Conservation (phyloP, 306 rosid species). For the Hippophae gyantsensis region DNA sequence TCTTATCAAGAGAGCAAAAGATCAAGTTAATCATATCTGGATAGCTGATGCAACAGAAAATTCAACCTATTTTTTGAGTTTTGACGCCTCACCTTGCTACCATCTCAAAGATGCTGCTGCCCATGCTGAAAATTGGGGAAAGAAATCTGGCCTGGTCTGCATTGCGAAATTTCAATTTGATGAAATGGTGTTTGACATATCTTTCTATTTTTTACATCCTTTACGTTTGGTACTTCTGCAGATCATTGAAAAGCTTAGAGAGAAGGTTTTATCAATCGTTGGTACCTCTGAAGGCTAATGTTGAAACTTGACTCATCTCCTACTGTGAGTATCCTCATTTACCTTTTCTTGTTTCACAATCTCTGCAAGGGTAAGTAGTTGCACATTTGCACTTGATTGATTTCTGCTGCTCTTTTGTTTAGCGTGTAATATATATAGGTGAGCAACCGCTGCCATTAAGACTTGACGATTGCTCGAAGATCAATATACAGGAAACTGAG, state of each 20-base stretch:
- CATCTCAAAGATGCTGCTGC: conserved; percentile 59
- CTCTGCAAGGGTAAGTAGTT: background rate
- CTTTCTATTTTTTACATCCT: conserved; percentile 8
- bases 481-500: too few relatives aligned
- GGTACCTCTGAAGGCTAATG: conserved; percentile 24
- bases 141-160: conserved; percentile 41
- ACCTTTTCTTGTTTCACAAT: background rate
- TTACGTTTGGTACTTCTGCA: conserved; percentile 23
- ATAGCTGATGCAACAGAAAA: conserved; percentile 73
- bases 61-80: conserved; percentile 53
- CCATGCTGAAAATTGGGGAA: conserved; percentile 57
- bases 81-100: conserved; percentile 45
- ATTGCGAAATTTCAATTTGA: conserved; percentile 13
- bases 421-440: too few relatives aligned
- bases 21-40: conserved; percentile 56
- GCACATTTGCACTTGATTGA: too few relatives aligned
- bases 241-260: conserved; percentile 37
- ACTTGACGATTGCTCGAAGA: too few relatives aligned
- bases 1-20: conserved; percentile 62
- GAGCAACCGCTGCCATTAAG: too few relatives aligned
- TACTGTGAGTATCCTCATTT: conserved; percentile 5
- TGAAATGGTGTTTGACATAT: conserved; percentile 3
- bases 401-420: too few relatives aligned
- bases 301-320: background rate
- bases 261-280: conserved; percentile 27